These are phyloP conservation scores for Fusarium begoniae DNA, from an alignment of 2,329 filamentous ascomycete genomes.

Conservation along the genomic window DNA sequence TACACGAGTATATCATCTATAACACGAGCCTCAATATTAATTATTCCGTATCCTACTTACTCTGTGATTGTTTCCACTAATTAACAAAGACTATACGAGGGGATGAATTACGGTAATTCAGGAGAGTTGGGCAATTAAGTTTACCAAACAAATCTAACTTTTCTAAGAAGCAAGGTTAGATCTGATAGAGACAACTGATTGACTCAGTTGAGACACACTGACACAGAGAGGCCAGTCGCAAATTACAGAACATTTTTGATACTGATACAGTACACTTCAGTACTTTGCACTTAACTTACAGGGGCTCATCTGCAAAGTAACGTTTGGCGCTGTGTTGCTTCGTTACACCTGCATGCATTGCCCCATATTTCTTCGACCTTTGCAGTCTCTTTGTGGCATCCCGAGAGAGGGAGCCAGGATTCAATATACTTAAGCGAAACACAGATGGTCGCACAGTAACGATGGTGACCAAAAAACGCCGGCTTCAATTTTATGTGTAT, in stretches of 20 bases:
- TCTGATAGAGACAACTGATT: not conserved
- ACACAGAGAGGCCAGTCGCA: not conserved
- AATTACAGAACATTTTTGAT: not conserved
- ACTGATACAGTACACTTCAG: not conserved
- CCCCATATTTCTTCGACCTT: constrained; percentile 14
- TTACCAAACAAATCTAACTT: not conserved
- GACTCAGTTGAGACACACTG: constrained; percentile 1
- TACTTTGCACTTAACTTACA: constrained; percentile 7
- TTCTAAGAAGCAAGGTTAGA: not conserved
- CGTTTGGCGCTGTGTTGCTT: constrained; percentile 27
- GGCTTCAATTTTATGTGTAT: constrained; percentile 8
- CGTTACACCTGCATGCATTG: constrained; percentile 30
- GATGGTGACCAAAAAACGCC: not conserved
- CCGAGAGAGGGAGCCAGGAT: constrained; percentile 25
- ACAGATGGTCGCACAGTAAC: constrained; percentile 10
- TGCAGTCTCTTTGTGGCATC: constrained; percentile 30
- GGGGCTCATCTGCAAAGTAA: constrained; percentile 28
- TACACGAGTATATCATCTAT: not conserved
- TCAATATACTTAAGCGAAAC: constrained; percentile 18
- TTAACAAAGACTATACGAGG: not conserved
- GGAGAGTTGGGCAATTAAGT: not conserved
- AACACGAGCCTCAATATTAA: not conserved
- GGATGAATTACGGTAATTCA: not conserved
- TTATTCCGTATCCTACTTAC: not conserved
- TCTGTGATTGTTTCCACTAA: not conserved